These are phyloP conservation scores for Aspergillus neoniger DNA, from an alignment of 2,329 filamentous ascomycete genomes.

Conservation along the genomic window DNA sequence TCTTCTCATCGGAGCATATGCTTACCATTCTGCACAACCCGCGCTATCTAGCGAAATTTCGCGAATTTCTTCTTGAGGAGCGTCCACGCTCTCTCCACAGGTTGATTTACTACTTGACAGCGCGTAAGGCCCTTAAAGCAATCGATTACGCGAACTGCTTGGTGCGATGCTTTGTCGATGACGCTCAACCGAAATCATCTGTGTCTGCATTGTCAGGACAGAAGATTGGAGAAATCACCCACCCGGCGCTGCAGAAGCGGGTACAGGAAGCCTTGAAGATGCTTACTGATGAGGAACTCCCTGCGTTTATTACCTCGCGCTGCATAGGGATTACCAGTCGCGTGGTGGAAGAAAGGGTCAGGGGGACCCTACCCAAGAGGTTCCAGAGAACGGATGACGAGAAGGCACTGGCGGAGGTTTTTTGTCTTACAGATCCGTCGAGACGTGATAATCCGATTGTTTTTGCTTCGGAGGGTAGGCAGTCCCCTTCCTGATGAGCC, in stretches of 20 bases:
- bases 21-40: constrained; percentile 66
- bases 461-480: constrained; percentile 70
- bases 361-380: constrained; percentile 65
- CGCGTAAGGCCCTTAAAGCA: constrained; percentile 69
- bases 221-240: constrained; percentile 55
- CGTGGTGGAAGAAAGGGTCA: constrained; percentile 68
- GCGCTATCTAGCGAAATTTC: constrained; percentile 65
- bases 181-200: constrained; percentile 51
- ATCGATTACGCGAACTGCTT: constrained; percentile 72
- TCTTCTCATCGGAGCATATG: constrained; percentile 69
- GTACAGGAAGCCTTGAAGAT: constrained; percentile 65
- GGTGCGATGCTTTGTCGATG: constrained; percentile 55
- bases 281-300: constrained; percentile 67
- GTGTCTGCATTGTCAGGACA: constrained; percentile 55
- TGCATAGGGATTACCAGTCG: constrained; percentile 70
- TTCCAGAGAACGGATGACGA: constrained; percentile 64
- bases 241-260: constrained; percentile 62
- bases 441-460: constrained; percentile 74
- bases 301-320: constrained; percentile 69
- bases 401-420: constrained; percentile 72
- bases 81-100: constrained; percentile 65
- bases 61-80: constrained; percentile 62
- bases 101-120: constrained; percentile 71
- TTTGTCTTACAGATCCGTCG: constrained; percentile 74
- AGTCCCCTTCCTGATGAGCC: too few relatives aligned